Conservation (phyloP, 2,329 filamentous ascomycete genomes). For the Stagonosporopsis chrysanthemi region DNA sequence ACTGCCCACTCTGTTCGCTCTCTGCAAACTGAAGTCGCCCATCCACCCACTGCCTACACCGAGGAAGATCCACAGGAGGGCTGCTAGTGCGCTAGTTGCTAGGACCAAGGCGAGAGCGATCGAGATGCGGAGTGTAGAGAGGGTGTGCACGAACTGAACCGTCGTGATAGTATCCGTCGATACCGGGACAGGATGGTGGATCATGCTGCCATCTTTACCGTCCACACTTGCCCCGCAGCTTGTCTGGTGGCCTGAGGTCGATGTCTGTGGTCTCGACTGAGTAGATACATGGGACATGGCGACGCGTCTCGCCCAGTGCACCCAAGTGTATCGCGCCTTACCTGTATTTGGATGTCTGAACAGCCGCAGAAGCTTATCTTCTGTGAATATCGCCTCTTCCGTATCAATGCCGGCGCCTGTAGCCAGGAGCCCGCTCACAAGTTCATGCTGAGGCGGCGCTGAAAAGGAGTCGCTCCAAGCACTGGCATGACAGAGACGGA, state of each 20-base stretch:
- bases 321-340: constrained; percentile 52
- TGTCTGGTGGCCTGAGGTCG: background rate
- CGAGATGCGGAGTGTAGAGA: constrained; percentile 27
- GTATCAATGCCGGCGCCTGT: constrained; percentile 17
- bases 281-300: constrained; percentile 23
- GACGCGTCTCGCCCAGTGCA: constrained; percentile 53
- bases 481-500: constrained; percentile 27
- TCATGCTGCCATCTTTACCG: constrained; percentile 11
- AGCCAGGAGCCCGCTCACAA: constrained; percentile 21
- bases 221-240: constrained; percentile 6
- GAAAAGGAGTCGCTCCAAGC: constrained; percentile 29
- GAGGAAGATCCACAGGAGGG: constrained; percentile 35
- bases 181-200: background rate
- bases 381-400: constrained; percentile 41
- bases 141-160: constrained; percentile 36
- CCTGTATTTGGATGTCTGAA: constrained; percentile 46
- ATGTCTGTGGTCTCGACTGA: constrained; percentile 4
- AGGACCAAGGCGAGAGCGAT: constrained; percentile 27
- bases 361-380: constrained; percentile 48
- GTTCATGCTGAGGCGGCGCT: background rate
- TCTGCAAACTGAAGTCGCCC: constrained; percentile 15
- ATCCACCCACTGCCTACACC: constrained; percentile 21
- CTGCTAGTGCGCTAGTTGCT: constrained; percentile 22
- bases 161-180: constrained; percentile 25
- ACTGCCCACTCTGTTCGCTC: constrained; percentile 24